Percentiles rank a stretch among this genome's conserved stretches.
phyloP scores from a whole-genome alignment of 2,329 filamentous ascomycete genomes.

The Allantophomopsis lycopodina region DNA sequence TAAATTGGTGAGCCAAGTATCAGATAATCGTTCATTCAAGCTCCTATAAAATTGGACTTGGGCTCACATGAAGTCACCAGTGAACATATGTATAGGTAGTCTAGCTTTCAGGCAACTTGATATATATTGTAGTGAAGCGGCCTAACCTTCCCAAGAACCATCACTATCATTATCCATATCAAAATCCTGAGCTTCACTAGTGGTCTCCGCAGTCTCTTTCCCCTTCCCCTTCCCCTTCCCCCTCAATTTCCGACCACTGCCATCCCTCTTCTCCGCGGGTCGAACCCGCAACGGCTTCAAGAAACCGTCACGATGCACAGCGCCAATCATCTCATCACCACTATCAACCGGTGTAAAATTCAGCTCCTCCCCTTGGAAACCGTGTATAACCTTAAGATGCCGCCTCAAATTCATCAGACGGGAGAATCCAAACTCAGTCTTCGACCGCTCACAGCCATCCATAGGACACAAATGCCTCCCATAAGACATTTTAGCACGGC shows the following conservation, averaged over 20 bases:
- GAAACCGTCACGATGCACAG: conserved; percentile 57
- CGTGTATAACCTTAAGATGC: conserved; percentile 31
- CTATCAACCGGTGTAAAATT: conserved; percentile 26
- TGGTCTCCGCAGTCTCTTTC: conserved; percentile 2
- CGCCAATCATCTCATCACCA: conserved; percentile 37
- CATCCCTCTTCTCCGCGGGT: conserved; percentile 31
- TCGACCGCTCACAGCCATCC: conserved; percentile 20
- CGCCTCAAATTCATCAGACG: conserved; percentile 18
- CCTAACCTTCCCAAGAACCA: too few relatives aligned
- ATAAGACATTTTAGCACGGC: neutral
- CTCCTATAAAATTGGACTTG: too few relatives aligned
- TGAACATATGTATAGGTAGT: too few relatives aligned
- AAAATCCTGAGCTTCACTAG: neutral
- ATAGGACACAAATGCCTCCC: conserved; percentile 21
- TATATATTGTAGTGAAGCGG: too few relatives aligned
- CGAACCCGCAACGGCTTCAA: conserved; percentile 37
- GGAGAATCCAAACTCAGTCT: conserved; percentile 22
- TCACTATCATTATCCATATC: neutral
- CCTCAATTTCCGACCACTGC: conserved; percentile 5
- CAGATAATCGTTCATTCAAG: too few relatives aligned
- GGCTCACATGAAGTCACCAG: too few relatives aligned
- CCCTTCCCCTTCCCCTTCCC: conserved; percentile 3
- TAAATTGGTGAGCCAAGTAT: too few relatives aligned
- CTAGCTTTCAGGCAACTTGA: too few relatives aligned
- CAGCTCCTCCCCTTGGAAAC: conserved; percentile 32